Conservation (phyloP, 164 flowering plant genomes). For the Tinospora cordifolia region DNA sequence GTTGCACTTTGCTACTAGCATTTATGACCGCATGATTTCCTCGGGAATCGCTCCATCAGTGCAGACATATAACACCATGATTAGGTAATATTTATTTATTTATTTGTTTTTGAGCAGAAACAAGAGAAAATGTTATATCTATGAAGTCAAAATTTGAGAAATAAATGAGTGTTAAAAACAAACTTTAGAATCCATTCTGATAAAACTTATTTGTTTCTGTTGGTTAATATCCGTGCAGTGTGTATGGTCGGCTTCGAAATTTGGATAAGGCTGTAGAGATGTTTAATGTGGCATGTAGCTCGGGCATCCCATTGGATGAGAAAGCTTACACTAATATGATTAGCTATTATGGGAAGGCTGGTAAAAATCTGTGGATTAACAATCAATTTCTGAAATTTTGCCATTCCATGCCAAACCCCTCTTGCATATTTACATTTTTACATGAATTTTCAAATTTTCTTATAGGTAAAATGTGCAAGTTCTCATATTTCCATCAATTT, state of each 20-base stretch:
- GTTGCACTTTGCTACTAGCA: constrained; percentile 57
- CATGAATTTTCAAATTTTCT: too few species aligned
- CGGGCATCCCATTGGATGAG: constrained; percentile 56
- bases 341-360: constrained; percentile 75
- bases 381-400: background rate
- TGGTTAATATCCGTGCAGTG: constrained; percentile 49
- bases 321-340: constrained; percentile 74
- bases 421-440: too few species aligned
- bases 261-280: constrained; percentile 68
- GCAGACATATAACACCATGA: constrained; percentile 84
- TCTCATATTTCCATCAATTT: constrained; percentile 5
- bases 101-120: background rate
- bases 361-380: constrained; percentile 24
- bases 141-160: background rate
- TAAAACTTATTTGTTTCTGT: background rate
- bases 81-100: constrained; percentile 40
- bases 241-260: constrained; percentile 64
- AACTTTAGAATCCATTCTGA: background rate
- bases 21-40: constrained; percentile 65
- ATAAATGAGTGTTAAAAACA: background rate
- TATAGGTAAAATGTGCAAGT: too few species aligned
- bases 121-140: too few species aligned
- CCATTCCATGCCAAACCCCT: background rate
- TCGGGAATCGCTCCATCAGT: constrained; percentile 54
- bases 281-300: constrained; percentile 45